These are phyloP conservation scores for Amanita rimosa DNA, from an alignment of 768 basidiomycete genomes.

Conservation along the genomic window DNA sequence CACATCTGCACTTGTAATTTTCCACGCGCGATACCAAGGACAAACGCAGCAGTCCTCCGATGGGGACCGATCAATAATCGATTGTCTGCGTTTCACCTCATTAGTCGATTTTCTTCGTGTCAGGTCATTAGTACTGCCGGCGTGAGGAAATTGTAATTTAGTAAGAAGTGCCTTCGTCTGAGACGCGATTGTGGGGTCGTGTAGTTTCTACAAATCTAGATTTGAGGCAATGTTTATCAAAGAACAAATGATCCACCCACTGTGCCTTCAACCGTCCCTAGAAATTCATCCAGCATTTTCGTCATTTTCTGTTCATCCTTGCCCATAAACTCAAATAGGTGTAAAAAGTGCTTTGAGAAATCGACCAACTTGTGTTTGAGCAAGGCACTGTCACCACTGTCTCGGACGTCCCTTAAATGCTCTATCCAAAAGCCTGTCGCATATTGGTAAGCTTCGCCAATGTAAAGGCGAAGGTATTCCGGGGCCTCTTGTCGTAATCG, in stretches of 20 bases:
- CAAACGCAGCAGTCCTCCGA: not conserved
- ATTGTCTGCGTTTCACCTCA: no score
- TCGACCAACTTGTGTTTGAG: not conserved
- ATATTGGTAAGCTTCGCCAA: conserved; percentile 1
- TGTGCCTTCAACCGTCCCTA: not conserved
- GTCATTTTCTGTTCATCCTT: not conserved
- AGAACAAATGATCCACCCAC: not conserved
- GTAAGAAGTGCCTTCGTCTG: not conserved
- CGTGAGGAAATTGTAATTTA: not conserved
- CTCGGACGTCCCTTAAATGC: not conserved
- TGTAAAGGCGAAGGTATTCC: not conserved
- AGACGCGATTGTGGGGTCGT: not conserved
- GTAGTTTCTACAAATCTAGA: not conserved
- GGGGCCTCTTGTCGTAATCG: not conserved
- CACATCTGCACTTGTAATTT: not conserved
- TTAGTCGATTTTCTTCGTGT: not conserved
- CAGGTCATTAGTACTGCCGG: not conserved
- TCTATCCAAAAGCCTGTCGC: not conserved
- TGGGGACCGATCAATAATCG: no score
- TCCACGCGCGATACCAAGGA: not conserved
- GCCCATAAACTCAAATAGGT: not conserved
- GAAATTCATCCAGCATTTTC: not conserved
- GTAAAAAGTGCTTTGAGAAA: not conserved
- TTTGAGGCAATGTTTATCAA: no score
- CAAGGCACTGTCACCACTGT: not conserved